These are phyloP conservation scores for Atkinsonella hypoxylon DNA, from an alignment of 2,329 filamentous ascomycete genomes.

Conservation along the genomic window DNA sequence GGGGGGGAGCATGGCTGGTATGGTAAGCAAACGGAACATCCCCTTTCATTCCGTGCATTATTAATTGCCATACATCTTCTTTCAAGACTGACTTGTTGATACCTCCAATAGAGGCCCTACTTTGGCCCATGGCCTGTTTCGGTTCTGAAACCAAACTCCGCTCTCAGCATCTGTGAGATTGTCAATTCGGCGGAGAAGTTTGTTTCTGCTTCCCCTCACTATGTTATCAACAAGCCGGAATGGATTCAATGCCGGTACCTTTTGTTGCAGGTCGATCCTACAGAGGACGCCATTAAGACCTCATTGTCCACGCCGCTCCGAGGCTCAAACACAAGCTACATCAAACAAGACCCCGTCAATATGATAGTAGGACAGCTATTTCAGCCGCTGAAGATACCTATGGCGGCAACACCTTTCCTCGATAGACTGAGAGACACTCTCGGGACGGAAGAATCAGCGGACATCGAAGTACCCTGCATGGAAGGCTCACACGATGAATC, in stretches of 20 bases:
- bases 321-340: constrained; percentile 9
- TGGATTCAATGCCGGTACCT: constrained; percentile 90
- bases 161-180: constrained; percentile 73
- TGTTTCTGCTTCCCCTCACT: constrained; percentile 40
- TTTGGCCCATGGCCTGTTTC: constrained; percentile 52
- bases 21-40: not conserved
- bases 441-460: not conserved
- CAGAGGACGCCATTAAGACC: constrained; percentile 1
- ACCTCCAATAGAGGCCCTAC: not conserved
- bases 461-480: not conserved
- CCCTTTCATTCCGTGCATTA: no score
- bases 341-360: constrained; percentile 16
- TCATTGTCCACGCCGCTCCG: constrained; percentile 7
- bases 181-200: constrained; percentile 62
- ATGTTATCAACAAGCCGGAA: constrained; percentile 63
- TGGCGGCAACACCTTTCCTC: constrained; percentile 14
- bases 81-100: not conserved
- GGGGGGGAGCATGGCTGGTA: not conserved
- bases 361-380: constrained; percentile 4
- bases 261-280: constrained; percentile 35
- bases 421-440: not conserved
- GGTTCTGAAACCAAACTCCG: constrained; percentile 41
- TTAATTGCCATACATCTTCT: no score
- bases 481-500: not conserved
- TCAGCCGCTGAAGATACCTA: constrained; percentile 14